Base-by-base conservation (phyloP, 2,329 filamentous ascomycete genomes). In the Mariannaea sp. region DNA sequence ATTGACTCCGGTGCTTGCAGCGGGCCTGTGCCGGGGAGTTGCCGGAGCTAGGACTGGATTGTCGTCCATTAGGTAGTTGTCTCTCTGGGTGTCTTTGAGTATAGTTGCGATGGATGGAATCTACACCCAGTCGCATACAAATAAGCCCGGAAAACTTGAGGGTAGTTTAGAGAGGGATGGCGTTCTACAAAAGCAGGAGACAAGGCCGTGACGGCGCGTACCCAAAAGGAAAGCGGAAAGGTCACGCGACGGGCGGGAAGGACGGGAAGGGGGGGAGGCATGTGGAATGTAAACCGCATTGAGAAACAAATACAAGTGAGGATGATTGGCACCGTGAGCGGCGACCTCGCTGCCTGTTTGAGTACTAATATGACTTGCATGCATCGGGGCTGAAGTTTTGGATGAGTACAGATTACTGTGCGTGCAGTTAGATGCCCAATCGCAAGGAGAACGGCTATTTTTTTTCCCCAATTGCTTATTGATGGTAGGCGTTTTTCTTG, bases 31-130 rank as follows among this genome's bases (percentile, higher is more conserved):
- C 52, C 47, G 62, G 56, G 51, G 48, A 26, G 36, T 44, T 27
- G 40, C 47, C 42, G 49, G 53, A 22, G 41, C 47, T 20, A 56
- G 47, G 30, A 43, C 55, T 35, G 54, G 57, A 42, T 57, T 60
- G 16, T 64, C 62, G 16, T 64, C 58, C 53, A 52, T 55, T 58
- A 53, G 54, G 33, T 35, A 16, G n/a, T n/a, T n/a, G n/a, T n/a
- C n/a, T n/a, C n/a, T n/a, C n/a, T n/a, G n/a, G n/a, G n/a, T n/a
- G n/a, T n/a, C 26, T 6, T 19, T 19, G 33, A 7, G 29, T 44
- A 40, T 46, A 38, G 44, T 38, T 41, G 43, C 30, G 33, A 56
- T 53, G 14, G 36, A 39, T 7, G 10, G 12, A 19, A 46, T 38
- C 39, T 30, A 27, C 36, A 51, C 14, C 30, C 43, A 46, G 40